These are phyloP conservation scores for Selenicereus undatus DNA, from an alignment of 148 eudicot genomes.

Conservation along the genomic window DNA sequence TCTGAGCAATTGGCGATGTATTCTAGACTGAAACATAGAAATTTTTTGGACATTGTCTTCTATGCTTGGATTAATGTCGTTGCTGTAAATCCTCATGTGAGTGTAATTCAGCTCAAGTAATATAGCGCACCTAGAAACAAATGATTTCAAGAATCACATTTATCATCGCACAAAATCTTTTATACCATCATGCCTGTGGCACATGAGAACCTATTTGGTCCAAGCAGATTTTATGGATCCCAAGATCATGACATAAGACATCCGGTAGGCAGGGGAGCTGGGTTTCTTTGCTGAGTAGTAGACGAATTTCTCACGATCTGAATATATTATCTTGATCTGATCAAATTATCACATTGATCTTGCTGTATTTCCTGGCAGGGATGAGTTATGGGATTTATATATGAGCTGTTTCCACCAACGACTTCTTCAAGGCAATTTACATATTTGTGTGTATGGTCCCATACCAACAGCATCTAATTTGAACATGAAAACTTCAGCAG, in stretches of 20 bases:
- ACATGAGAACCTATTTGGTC: too few species aligned
- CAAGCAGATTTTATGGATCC: background rate
- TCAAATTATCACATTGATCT: background rate
- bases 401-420: constrained; percentile 60
- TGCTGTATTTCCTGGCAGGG: constrained; percentile 38
- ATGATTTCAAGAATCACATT: background rate
- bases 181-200: background rate
- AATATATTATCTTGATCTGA: background rate
- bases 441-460: constrained; percentile 65
- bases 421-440: constrained; percentile 53
- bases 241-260: background rate
- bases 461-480: constrained; percentile 25
- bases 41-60: too few species aligned
- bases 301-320: background rate
- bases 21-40: too few species aligned
- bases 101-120: background rate
- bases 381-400: constrained; percentile 88
- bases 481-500: constrained; percentile 19
- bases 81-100: background rate
- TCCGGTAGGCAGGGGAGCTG: background rate
- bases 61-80: background rate
- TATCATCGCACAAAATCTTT: background rate
- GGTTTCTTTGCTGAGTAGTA: background rate
- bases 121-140: background rate
- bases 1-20: background rate